Evolutionary conservation across 2,329 filamentous ascomycete species (phyloP), one percentile per base, ranked within the genome.

Genomic region (Pezicula neosporulosa): DNA sequence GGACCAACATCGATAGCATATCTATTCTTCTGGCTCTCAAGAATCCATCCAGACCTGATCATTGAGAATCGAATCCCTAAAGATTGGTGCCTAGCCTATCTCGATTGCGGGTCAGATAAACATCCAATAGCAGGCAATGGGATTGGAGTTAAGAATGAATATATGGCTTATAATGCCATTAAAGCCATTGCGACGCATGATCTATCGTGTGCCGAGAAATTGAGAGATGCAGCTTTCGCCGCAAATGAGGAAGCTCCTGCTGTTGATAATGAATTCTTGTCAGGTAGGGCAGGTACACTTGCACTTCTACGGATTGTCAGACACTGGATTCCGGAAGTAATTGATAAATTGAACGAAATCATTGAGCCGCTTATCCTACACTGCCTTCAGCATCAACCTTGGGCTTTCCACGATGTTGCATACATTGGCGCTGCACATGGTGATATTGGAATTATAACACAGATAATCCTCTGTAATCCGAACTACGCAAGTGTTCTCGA

Each of bases 371-470:
- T 89, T 1, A 77, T 82, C 19, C 74, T 81, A 33, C 76, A 77
- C 36, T 85, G 89, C 49, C 70, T 89, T 16, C 12, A 57, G 68
- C 72, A 15, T 73, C 74, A 27, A 71, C 68, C 52, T 64, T 89
- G 86, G 86, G 77, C 75, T 55, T 89, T 82, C 81, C 78, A 82
- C 53, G 79, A 77, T 13, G 81, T 81, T 58, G 63, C 70, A 16
- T 87, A 87, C 60, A 71, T 87, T 35, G 87, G 86, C 1, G 82
- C 85, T 5, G 81, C 78, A 0, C 85, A 90, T 61, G 87, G 87
- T 7, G 77, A 80, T 12, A 80, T 89, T 24, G 84, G 86, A 4
- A 88, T 87, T 64, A 76, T 90, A 50, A 83, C 81, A n/a, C 86
- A 90, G 65, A 70, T 89, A 13, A 76, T 87, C 2, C 70, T 81